phyloP scores from a whole-genome alignment of 2,329 filamentous ascomycete genomes.

The Fusarium sp. region DNA sequence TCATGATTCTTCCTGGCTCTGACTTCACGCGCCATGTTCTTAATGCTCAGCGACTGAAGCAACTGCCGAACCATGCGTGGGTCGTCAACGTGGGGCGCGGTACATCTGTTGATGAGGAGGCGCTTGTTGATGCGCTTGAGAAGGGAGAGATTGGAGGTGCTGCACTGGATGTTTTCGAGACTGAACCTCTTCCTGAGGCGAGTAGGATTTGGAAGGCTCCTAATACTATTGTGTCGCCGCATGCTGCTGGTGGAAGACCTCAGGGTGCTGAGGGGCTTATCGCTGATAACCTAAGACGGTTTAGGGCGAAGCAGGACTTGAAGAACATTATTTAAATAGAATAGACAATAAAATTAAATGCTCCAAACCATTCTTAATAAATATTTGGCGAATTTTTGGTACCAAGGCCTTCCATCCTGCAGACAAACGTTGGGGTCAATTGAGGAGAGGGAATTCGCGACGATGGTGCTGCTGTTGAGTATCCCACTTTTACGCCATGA shows the following conservation, averaged over 20 bases:
- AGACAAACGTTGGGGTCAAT: not conserved
- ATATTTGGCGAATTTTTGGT: accelerated
- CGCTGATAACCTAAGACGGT: constrained; percentile 70
- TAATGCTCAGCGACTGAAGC: constrained; percentile 63
- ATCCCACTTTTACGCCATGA: not conserved
- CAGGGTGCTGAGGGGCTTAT: constrained; percentile 71
- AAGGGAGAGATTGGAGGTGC: constrained; percentile 60
- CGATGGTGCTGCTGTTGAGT: accelerated
- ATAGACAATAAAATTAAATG: not conserved
- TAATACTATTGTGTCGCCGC: constrained; percentile 67
- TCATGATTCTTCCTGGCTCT: constrained; percentile 74
- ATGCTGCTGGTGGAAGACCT: constrained; percentile 71
- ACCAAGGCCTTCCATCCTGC: too few species aligned
- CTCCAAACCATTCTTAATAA: accelerated
- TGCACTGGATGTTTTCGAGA: constrained; percentile 63
- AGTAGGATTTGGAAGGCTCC: constrained; percentile 64
- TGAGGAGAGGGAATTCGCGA: not conserved
- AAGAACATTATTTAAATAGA: constrained; percentile 61
- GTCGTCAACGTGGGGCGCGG: constrained; percentile 66
- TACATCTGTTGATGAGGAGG: constrained; percentile 62
- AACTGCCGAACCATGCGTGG: constrained; percentile 70
- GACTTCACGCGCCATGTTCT: constrained; percentile 68
- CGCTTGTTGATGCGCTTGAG: constrained; percentile 60
- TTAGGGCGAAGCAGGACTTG: constrained; percentile 69
- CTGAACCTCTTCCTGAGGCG: constrained; percentile 58